Evolutionary conservation across 1,284 basidiomycete species (phyloP).

Genomic region (Anthracocystis panici-leucophaei): DNA sequence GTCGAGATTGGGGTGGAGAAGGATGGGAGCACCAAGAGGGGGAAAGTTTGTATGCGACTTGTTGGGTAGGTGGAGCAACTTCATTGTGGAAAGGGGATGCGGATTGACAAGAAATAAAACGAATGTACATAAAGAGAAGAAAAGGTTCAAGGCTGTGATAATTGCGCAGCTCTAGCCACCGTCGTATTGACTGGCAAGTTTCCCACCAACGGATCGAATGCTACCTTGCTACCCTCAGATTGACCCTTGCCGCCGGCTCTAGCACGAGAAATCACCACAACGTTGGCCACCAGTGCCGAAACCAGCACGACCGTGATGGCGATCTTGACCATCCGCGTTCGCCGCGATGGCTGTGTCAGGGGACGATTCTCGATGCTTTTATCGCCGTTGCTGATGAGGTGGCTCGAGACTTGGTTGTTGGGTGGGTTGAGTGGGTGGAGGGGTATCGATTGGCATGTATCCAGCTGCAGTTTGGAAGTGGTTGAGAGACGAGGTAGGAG

Average conservation of each 20-base stretch:
- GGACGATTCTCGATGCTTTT: slow-evolving; percentile 32
- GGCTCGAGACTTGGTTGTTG: background rate
- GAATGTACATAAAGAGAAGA: slow-evolving; percentile 1
- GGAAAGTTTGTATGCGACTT: slow-evolving; percentile 88
- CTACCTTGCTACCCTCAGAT: background rate
- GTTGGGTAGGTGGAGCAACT: slow-evolving; percentile 64
- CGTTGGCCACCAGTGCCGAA: slow-evolving; percentile 21
- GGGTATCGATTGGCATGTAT: slow-evolving; percentile 9
- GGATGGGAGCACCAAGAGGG: slow-evolving; percentile 92
- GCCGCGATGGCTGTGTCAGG: background rate
- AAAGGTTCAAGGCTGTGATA: slow-evolving; percentile 15
- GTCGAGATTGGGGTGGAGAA: slow-evolving; percentile 93
- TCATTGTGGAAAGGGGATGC: background rate
- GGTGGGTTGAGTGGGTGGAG: background rate
- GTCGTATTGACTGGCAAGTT: background rate
- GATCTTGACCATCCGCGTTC: background rate
- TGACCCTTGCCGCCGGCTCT: background rate
- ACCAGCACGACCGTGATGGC: slow-evolving; percentile 3
- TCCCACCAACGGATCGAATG: slow-evolving; percentile 1
- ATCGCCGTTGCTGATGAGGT: slow-evolving; percentile 15
- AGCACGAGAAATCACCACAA: slow-evolving; percentile 19
- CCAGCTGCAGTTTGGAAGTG: background rate
- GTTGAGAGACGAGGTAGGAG: background rate
- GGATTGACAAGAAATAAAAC: background rate
- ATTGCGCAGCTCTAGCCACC: slow-evolving; percentile 23